Evolutionary conservation across 2,329 filamentous ascomycete genomes (phyloP), one percentile per base, ranked within the genome.

Genomic region (Alternaria burnsii): DNA sequence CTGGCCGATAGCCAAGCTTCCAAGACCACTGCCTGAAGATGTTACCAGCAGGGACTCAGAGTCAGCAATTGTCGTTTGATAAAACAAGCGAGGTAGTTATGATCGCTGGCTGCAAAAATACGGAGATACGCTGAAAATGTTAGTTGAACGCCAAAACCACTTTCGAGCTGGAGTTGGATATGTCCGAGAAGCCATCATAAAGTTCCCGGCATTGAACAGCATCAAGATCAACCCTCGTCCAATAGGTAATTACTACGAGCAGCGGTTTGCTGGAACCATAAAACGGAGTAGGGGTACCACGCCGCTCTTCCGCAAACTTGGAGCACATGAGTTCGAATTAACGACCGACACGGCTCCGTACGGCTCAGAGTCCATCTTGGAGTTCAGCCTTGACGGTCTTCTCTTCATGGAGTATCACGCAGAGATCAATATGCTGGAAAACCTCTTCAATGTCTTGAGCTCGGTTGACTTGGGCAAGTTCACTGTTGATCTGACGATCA

Each of bases 371-470:
- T 22, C 46, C 20, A 32, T 48, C 14, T 36, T 48, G 8, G 30
- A 48, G 5, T 48, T 48, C 30, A 48, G 30, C 12, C 30, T 48
- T 14, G 46, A 48, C 20, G 46, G 46, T 30, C 46, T 48, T 36
- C 30, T 48, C 30, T 48, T 48, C 14, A 48, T 36, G 30, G 46
- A 48, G 30, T 48, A 48, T 48, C 36, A 48, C 20, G 46, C 46
- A 20, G 46, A 48, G 46, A n/a, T 48, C 30, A 48, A 34, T 20
- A 24, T 48, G 46, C 46, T 48, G 8, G 46, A 48, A 16, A 48
- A 24, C 22, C 18, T 48, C 18, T 48, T 34, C 20, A 16, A 11
- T 1, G 22, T 36, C 18, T 22, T 48, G 46, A 48, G 46, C 18
- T 32, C 46, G 30, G 46, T 36, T 34, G 30, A 48, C 14, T 24